Conservation (phyloP, 805 yeast species). For the Danielia reshetovae region DNA sequence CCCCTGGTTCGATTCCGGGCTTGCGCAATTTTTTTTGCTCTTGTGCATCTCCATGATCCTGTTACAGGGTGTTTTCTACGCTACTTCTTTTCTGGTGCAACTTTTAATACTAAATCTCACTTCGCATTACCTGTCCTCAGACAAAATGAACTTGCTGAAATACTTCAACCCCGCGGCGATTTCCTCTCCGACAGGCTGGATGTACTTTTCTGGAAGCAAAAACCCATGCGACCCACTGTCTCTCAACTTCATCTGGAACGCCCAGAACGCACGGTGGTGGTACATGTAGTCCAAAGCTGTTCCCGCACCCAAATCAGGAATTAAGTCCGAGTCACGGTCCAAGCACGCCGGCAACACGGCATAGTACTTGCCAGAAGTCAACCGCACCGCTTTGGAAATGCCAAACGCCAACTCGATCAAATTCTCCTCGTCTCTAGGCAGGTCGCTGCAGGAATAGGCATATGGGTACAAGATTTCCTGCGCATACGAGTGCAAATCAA, state of each 20-base stretch:
- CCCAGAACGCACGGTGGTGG: slow-evolving; percentile 78
- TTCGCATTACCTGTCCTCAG: slow-evolving; percentile 19
- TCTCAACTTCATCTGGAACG: slow-evolving; percentile 75
- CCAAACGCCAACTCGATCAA: slow-evolving; percentile 80
- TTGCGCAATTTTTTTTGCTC: slow-evolving; percentile 11
- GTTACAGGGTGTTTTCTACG: too few species aligned
- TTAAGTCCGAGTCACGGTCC: slow-evolving; percentile 69
- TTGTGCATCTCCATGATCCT: too few species aligned
- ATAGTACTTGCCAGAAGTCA: slow-evolving; percentile 59
- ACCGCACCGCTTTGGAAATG: slow-evolving; percentile 66
- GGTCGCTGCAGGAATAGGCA: slow-evolving; percentile 69
- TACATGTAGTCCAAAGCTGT: slow-evolving; percentile 81
- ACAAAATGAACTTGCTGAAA: slow-evolving; percentile 44
- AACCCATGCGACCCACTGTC: slow-evolving; percentile 85
- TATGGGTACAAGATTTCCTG: slow-evolving; percentile 82
- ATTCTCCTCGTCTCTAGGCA: slow-evolving; percentile 79
- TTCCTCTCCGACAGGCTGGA: slow-evolving; percentile 75
- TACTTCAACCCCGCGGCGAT: slow-evolving; percentile 63
- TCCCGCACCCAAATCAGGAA: slow-evolving; percentile 77
- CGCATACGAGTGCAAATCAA: slow-evolving; percentile 82
- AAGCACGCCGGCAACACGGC: slow-evolving; percentile 74
- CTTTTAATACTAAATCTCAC: too few species aligned
- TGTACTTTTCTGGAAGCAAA: slow-evolving; percentile 64
- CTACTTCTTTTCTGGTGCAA: too few species aligned
- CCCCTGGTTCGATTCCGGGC: slow-evolving; percentile 13